Evolutionary conservation across 352 stramenopile species (phyloP).

Genomic region (Globisporangium barbulae): DNA sequence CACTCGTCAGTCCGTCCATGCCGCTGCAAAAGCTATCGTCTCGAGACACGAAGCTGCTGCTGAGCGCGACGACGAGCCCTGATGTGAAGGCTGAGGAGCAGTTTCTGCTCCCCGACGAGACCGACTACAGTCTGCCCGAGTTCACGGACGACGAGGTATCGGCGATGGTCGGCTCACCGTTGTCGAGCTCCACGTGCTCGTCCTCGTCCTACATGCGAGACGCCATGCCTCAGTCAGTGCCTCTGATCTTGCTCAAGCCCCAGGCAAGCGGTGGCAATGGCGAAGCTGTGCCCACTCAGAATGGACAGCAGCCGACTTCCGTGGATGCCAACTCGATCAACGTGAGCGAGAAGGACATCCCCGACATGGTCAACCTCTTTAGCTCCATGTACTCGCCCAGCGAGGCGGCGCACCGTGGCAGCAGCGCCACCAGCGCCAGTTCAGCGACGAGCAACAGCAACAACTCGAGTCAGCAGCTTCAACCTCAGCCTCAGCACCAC

Average conservation of each 20-base stretch:
- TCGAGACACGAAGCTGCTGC: not conserved
- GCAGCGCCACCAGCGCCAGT: not conserved
- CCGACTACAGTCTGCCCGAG: slow-evolving; percentile 32
- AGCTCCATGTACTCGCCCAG: slow-evolving; percentile 60
- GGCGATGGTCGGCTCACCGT: slow-evolving; percentile 33
- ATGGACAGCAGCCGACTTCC: slow-evolving; percentile 1
- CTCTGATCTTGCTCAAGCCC: not conserved
- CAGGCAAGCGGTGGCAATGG: not conserved
- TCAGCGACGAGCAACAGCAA: not conserved
- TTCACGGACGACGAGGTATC: slow-evolving; percentile 44
- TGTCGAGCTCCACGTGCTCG: slow-evolving; percentile 28
- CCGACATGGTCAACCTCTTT: slow-evolving; percentile 64
- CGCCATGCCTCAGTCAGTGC: slow-evolving; percentile 9
- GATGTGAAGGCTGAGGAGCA: slow-evolving; percentile 16
- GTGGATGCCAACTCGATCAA: slow-evolving; percentile 11
- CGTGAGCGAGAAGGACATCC: slow-evolving; percentile 42
- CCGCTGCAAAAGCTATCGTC: slow-evolving; percentile 5
- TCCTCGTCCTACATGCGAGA: slow-evolving; percentile 15
- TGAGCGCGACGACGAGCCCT: not conserved
- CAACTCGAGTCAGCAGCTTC: not conserved
- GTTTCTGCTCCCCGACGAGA: slow-evolving; percentile 27
- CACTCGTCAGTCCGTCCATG: slow-evolving; percentile 22
- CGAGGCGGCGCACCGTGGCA: slow-evolving; percentile 5
- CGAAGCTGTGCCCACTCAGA: not conserved
- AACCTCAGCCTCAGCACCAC: not conserved